Base-by-base conservation (phyloP, 768 basidiomycete species). In the Boletus sensibilis region DNA sequence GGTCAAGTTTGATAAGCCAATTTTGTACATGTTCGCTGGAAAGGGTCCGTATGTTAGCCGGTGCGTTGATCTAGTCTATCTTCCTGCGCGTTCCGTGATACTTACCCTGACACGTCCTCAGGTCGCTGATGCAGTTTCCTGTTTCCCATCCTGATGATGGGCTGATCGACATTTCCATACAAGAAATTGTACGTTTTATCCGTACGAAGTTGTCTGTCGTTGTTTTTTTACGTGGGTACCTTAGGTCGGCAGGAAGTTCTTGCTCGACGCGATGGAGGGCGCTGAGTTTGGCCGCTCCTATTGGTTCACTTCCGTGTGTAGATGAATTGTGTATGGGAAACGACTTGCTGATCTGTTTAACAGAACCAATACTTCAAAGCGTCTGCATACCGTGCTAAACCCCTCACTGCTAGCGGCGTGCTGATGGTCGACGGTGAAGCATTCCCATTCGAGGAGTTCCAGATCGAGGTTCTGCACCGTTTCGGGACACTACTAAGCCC, bases 51-150 rank as follows among this genome's bases (percentile, higher is more conserved):
- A 83, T 71, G 86, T 89, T 40, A 80, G 78, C 51, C 77, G 84
- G 87, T 86, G 63, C 53, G 75, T 57, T 13, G 38, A 42, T 31
- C 21, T 27, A 39, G 18, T 23, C 43, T 14, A 3, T 34, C 7
- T 44, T 38, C 3, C 4, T 21, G 31, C 18, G 21, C 14, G 45
- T 41, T 31, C 16, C 34, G 27, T 25, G 23, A 31, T 16, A 2
- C 13, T 38, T 14, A 34, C 20, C 9, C 48, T 56, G 20, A 52
- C 38, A 12, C n/a, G 31, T 31, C 39, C 14, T 56, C 50, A 87
- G 87, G 18, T 86, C 88, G 55, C 77, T 88, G 37, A 87, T 93
- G 86, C 84, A 90, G 25, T 94, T 93, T 66, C 93, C 91, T 0
- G 85, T 90, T 4, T 90, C 90, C 21, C 68, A 87, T 48, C 88